Evolutionary conservation across 2,329 filamentous ascomycete genomes (phyloP), one percentile per base, ranked within the genome.

Genomic region (Didymella lethalis): DNA sequence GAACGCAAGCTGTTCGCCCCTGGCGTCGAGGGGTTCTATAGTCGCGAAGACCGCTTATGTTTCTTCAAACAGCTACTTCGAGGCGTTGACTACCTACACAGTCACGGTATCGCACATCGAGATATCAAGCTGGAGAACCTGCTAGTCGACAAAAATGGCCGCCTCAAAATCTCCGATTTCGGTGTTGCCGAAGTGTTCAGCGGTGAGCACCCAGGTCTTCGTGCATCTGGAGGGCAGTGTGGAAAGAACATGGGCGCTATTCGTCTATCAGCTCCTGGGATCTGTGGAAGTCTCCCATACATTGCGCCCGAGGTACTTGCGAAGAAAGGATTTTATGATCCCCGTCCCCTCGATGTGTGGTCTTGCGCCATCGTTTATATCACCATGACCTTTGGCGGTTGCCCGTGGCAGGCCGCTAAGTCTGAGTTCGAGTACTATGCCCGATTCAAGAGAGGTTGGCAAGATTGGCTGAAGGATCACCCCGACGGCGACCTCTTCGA

Each of bases 71-170:
- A 97, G 76, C 82, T 96, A 28, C 81, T 95, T 31, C 90, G 92
- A 69, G 93, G 92, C 18, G 85, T 97, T 62, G 84, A 88, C 69
- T 95, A 96, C 73, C 82, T 96, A 23, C 93, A 97, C 77, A 82
- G 82, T 59, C 88, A 94, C 69, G 93, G 92, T 57, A 93, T 96
- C 71, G 93, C 92, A 1, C 93, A 96, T 77, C 90, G 93, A 48
- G 93, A 97, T 68, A 90, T 96, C 80, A 96, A 97, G 78, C 84
- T 93, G 11, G 93, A 96, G 75, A 96, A 97, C 68, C 81, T 96
- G 25, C 83, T 96, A 31, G 84, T 97, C 59, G 90, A 88, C 46
- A 88, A 87, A 67, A 87, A 92, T 58, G 92, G 92, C 72, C 89
- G 92, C 75, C 83, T 96, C 55, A 96, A 96, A 79, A 93, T 97